Evolutionary conservation across 2,329 filamentous ascomycete species (phyloP), one percentile per base, ranked within the genome.

Genomic region (Colletotrichum lentis): DNA sequence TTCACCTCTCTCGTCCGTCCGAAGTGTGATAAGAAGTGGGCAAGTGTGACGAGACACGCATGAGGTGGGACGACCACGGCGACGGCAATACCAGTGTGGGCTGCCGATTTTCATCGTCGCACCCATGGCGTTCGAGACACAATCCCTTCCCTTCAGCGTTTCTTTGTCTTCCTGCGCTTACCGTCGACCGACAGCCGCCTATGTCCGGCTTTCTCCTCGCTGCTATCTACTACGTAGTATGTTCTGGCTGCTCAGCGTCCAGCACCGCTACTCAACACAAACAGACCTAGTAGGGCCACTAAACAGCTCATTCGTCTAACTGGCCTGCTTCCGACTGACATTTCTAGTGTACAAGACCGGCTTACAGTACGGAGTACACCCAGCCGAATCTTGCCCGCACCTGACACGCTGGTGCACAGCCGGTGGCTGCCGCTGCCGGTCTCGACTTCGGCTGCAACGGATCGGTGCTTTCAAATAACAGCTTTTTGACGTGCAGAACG

Each of bases 351-450:
- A 55, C 49, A 43, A 49, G 37, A 55, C 61, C 18, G 61, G 55
- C 55, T 65, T 50, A 68, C 62, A 65, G 47, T 37, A n/a, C n/a
- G n/a, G n/a, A n/a, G n/a, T n/a, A 50, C 49, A 18, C 61, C n/a
- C 54, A 12, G 31, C 24, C 62, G 39, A 35, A 46, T 20, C 24
- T 50, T 49, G 27, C 31, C 43, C 27, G 44, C 61, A 43, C 61
- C 24, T 50, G 44, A 18, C 12, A 55, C 39, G 47, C 61, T 52
- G 37, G 61, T 55, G 50, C 20, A 39, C 37, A 50, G 44, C 50
- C 24, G 60, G 64, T 14, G 16, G 64, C 60, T 47, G 64, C 46
- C 60, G 22, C 22, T 64, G 52, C 49, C 49, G 61, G 6, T 31
- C 27, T 31, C 27, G 37, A 24, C 65, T 46, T 55, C 54, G 43